Percentiles rank a stretch among this genome's conserved stretches.
Conservation (phyloP, 495 filamentous ascomycete genomes). For the Endocarpon pusillum region DNA sequence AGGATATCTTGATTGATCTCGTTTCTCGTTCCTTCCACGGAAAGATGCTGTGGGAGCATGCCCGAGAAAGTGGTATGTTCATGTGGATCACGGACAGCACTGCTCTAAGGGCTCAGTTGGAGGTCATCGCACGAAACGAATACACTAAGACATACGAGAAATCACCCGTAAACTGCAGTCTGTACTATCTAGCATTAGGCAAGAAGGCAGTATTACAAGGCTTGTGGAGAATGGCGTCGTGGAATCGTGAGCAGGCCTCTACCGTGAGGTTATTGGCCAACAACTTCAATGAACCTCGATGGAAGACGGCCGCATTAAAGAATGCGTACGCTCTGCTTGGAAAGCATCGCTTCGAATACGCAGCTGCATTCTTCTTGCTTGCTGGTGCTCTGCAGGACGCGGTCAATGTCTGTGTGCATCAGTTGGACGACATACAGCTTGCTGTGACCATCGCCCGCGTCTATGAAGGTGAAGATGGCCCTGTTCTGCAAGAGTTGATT, state of each 20-base stretch:
- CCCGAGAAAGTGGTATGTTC: conserved; percentile 75
- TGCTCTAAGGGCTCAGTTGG: conserved; percentile 66
- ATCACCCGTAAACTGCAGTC: conserved; percentile 83
- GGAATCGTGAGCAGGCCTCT: conserved; percentile 69
- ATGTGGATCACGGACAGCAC: conserved; percentile 77
- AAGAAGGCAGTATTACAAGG: conserved; percentile 89
- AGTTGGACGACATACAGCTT: conserved; percentile 75
- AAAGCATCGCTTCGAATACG: conserved; percentile 85
- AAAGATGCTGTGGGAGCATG: conserved; percentile 66
- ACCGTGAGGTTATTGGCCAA: conserved; percentile 67
- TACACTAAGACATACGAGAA: conserved; percentile 78
- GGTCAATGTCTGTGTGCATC: conserved; percentile 64
- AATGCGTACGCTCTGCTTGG: conserved; percentile 96
- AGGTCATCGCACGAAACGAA: conserved; percentile 77
- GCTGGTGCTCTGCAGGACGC: conserved; percentile 76
- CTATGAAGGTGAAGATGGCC: conserved; percentile 73
- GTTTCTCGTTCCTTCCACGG: conserved; percentile 67
- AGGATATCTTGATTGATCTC: conserved; percentile 83
- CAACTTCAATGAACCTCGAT: conserved; percentile 70
- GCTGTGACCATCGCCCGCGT: conserved; percentile 79
- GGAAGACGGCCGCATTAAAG: conserved; percentile 83
- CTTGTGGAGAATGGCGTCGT: conserved; percentile 87
- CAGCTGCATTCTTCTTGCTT: conserved; percentile 87
- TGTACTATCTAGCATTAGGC: conserved; percentile 77
- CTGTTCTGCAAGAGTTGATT: conserved; percentile 54